Percentiles rank a stretch among this genome's conserved stretches.
Conservation (phyloP, 2,329 filamentous ascomycete species). For the Fusarium protoensiforme region DNA sequence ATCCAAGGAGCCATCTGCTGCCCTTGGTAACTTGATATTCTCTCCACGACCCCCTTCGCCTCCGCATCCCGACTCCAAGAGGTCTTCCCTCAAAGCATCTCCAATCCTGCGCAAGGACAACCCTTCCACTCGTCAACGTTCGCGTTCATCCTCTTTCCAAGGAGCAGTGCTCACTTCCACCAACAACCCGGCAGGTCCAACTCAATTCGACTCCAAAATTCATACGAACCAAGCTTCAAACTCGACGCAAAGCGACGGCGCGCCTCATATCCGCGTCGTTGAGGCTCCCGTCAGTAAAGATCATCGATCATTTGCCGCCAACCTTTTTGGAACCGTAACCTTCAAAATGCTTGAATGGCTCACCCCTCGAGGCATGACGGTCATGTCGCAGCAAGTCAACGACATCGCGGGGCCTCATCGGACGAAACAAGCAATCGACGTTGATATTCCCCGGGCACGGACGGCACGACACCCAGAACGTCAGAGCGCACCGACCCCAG, state of each 20-base stretch:
- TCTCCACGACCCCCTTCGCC: slow-evolving; percentile 39
- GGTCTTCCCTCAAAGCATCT: slow-evolving; percentile 6
- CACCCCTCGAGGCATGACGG: slow-evolving; percentile 66
- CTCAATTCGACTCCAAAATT: not conserved
- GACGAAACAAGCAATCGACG: not conserved
- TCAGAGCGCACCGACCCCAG: not conserved
- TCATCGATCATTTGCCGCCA: slow-evolving; percentile 70
- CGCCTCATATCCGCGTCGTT: slow-evolving; percentile 50
- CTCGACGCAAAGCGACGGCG: not conserved
- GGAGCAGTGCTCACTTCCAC: not conserved
- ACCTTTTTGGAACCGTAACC: slow-evolving; percentile 72
- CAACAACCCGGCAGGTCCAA: not conserved
- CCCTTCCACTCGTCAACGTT: not conserved
- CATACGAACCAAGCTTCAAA: not conserved
- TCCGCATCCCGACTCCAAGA: slow-evolving; percentile 33
- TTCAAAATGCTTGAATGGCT: slow-evolving; percentile 79
- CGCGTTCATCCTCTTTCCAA: slow-evolving; percentile 15
- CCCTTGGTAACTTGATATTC: slow-evolving; percentile 61
- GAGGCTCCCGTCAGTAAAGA: slow-evolving; percentile 64
- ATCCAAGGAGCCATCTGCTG: slow-evolving; percentile 56
- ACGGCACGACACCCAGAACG: not conserved
- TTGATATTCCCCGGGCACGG: not conserved
- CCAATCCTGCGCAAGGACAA: slow-evolving; percentile 11
- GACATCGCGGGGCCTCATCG: slow-evolving; percentile 6
- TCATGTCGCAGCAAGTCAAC: slow-evolving; percentile 55